phyloP scores from a whole-genome alignment of 495 filamentous ascomycete species.

The Penicillium angulare region DNA sequence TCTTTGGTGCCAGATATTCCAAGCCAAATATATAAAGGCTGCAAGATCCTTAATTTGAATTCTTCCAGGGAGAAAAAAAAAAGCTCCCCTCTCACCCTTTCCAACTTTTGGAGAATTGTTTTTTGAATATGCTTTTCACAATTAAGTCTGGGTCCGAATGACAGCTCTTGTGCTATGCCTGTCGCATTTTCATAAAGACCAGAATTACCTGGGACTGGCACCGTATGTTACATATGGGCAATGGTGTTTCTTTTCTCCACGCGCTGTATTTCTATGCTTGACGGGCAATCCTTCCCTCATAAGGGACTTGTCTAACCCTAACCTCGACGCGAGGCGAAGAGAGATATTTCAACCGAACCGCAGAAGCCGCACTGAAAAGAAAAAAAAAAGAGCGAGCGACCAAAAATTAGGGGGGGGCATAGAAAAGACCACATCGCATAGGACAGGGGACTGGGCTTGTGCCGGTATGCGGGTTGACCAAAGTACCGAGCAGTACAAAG shows the following conservation, averaged over 20 bases:
- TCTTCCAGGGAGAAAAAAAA: not conserved
- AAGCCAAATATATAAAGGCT: not conserved
- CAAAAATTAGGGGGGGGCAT: too few species aligned
- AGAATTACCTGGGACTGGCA: not conserved
- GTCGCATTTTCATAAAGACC: too few species aligned
- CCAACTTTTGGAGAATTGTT: too few species aligned
- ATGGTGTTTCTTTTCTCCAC: constrained; percentile 16
- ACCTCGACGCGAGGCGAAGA: constrained; percentile 1
- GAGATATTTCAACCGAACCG: constrained; percentile 14
- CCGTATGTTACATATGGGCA: constrained; percentile 11
- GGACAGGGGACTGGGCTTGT: not conserved
- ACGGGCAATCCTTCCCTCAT: constrained; percentile 7
- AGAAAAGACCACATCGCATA: too few species aligned
- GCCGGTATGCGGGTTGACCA: not conserved
- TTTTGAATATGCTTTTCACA: too few species aligned
- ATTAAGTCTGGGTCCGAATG: too few species aligned
- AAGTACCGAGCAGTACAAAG: too few species aligned
- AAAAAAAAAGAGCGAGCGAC: not conserved
- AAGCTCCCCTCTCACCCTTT: too few species aligned
- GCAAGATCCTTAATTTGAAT: not conserved
- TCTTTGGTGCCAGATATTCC: not conserved
- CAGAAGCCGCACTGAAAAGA: constrained; percentile 20
- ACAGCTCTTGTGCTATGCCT: too few species aligned
- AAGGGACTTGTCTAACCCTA: constrained; percentile 4
- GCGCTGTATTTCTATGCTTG: not conserved